Evolutionary conservation across 2,329 filamentous ascomycete species (phyloP).

Genomic region (Graphilbum sp.): DNA sequence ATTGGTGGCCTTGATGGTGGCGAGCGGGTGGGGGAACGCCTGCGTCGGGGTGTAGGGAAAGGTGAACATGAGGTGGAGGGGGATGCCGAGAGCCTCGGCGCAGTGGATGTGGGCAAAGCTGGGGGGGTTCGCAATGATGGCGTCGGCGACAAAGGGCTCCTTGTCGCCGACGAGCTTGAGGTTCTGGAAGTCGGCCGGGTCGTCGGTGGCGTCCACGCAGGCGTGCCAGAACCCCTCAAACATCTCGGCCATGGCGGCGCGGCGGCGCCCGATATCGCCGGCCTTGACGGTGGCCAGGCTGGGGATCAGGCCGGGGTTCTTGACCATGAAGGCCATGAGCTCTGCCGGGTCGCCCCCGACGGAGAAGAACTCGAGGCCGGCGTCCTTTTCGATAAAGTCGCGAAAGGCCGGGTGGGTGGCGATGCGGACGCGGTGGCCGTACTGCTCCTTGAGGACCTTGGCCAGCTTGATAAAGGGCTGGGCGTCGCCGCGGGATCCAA

Average conservation of each 20-base stretch:
- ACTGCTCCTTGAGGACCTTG: conserved; percentile 51
- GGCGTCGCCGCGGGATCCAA: conserved; percentile 63
- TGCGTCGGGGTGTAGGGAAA: conserved; percentile 65
- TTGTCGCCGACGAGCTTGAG: conserved; percentile 48
- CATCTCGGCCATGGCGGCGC: conserved; percentile 63
- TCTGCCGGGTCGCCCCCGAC: conserved; percentile 66
- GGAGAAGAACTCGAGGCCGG: conserved; percentile 62
- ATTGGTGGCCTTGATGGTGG: conserved; percentile 57
- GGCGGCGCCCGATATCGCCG: conserved; percentile 52
- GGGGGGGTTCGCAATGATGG: conserved; percentile 75
- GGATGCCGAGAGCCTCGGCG: conserved; percentile 61
- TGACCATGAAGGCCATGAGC: conserved; percentile 80
- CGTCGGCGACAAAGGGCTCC: conserved; percentile 50
- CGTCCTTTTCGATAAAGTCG: conserved; percentile 58
- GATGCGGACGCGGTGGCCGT: conserved; percentile 60
- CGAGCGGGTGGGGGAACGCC: conserved; percentile 61
- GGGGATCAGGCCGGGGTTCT: conserved; percentile 65
- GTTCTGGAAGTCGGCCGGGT: conserved; percentile 44
- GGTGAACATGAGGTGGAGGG: conserved; percentile 78
- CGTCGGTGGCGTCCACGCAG: conserved; percentile 58
- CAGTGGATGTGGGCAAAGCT: conserved; percentile 67
- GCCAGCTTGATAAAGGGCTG: conserved; percentile 67
- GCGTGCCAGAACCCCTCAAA: conserved; percentile 71
- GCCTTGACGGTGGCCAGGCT: conserved; percentile 54
- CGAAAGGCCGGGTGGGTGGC: conserved; percentile 66